Evolutionary conservation across 306 rosid species (phyloP), one percentile per base, ranked within the genome.

Genomic region (Corylus americana): DNA sequence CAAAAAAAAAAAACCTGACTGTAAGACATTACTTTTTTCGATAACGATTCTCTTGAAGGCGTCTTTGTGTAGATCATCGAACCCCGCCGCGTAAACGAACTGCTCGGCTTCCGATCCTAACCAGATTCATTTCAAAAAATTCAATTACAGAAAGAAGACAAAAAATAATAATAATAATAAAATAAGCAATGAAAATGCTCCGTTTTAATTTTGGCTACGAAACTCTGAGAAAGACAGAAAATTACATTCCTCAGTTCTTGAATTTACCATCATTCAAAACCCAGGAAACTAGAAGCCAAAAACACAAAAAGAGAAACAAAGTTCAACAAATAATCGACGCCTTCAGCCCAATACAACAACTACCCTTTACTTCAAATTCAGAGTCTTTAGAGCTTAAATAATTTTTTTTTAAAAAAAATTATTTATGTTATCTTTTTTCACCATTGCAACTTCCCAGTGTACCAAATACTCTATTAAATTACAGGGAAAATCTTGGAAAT

Each of bases 1-100:
- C 35, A 31, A 31, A 1, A 6, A 67, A 22, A 22, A 44, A 44
- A 42, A 59, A 20, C 16, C 13, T 8, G 29, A 58, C 37, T 4
- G 13, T 18, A 81, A 68, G 37, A 70, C 62, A 83, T 78, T 84
- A 96, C 98, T 83, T 84, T 96, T 88, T 57, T 90, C 47, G 83
- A 80, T 70, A 90, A 79, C 2, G 92, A 87, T 74, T 91, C 97
- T 87, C 97, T 89, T 39, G 97, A 83, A 12, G 99, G 99, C 49
- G 97, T 89, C 86, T 96, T 96, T 47, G 99, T 96, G 87, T 93
- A 93, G 77, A 91, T 82, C 85, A 96, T 79, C 31, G 99, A 90
- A 77, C 94, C 96, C 57, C 96, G 93, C 77, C 92, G 97, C 75
- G 97, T 86, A 79, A 96, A 96, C 8, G 98, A 91, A 82, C 93